Base-by-base conservation (phyloP, 495 filamentous ascomycete species). In the Friedmanniomyces endolithicus region DNA sequence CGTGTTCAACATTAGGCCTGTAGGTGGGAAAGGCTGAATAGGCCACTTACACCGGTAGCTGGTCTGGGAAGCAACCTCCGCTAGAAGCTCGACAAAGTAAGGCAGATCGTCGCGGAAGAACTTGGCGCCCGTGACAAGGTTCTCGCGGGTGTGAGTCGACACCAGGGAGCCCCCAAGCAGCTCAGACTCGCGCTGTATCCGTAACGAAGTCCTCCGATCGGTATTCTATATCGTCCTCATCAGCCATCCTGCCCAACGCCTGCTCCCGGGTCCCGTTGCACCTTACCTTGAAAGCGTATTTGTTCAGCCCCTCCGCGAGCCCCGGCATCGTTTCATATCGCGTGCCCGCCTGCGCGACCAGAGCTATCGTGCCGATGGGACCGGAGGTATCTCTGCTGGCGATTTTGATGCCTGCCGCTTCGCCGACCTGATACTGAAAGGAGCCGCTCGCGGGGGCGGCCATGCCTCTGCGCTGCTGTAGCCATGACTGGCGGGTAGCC, bases 51-150 rank as follows among this genome's bases (percentile, higher is more conserved):
- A 49, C 31, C 51, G 29, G 66, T 85, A 99, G 70, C 85, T 88
- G 52, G 94, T 90, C 70, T 86, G 74, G 52, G 83, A 80, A 58
- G 92, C 76, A 67, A 96, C 86, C 74, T 99, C 92, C 52, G 82
- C 88, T 62, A 99, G 79, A 60, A 96, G 76, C 76, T 99, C 92
- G 67, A 88, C 80, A 72, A 95, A 99, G 80, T 97, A 99, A 59
- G 92, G 90, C 57, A 99, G 81, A 62, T 99, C 88, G 65, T 90
- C 82, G 67, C 88, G 79, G 53, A 99, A 79, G 78, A 97, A 97
- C 71, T 87, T 95, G 67, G 92, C 85, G 69, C 86, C 80, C 63
- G 97, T 72, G 61, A 97, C 80, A 55, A 99, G 71, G 63, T 90
- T 90, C 74, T 99, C 92, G 65, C 89, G 82, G 61, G 90, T 86